These are phyloP conservation scores for Monilinia polystroma DNA, from an alignment of 2,329 filamentous ascomycete species.

Conservation along the genomic window DNA sequence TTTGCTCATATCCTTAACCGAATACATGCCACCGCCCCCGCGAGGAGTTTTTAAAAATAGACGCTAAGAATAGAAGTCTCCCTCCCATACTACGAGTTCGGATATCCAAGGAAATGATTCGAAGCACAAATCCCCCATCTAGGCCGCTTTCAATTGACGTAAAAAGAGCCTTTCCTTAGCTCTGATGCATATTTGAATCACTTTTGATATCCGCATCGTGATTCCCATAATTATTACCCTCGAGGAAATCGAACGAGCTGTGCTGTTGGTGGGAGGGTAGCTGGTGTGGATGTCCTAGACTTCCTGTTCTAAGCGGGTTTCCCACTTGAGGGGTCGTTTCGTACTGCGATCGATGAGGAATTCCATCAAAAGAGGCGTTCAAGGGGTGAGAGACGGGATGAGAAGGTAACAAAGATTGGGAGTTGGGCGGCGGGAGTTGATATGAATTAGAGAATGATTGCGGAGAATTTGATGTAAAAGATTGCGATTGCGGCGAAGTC, in stretches of 20 bases:
- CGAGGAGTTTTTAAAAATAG: not conserved
- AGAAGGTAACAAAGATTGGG: not conserved
- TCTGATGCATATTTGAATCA: constrained; percentile 10
- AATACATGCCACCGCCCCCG: not conserved
- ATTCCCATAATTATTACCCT: not conserved
- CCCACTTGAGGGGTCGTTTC: constrained; percentile 20
- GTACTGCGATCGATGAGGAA: constrained; percentile 15
- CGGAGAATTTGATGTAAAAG: constrained; percentile 20
- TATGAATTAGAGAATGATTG: constrained; percentile 20
- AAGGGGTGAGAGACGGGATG: not conserved
- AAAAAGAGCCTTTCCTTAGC: not conserved
- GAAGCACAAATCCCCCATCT: not conserved
- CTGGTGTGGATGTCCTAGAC: constrained; percentile 30
- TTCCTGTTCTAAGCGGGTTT: constrained; percentile 28
- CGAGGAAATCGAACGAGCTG: constrained; percentile 2
- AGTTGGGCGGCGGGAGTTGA: constrained; percentile 29
- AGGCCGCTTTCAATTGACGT: not conserved
- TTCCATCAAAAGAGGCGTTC: constrained; percentile 9
- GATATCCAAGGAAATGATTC: not conserved
- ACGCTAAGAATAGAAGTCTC: not conserved
- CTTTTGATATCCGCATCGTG: constrained; percentile 15
- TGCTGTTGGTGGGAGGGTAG: constrained; percentile 16
- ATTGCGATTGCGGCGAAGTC: constrained; percentile 31
- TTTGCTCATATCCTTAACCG: not conserved
- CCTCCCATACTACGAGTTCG: not conserved